phyloP scores from a whole-genome alignment of 2,329 filamentous ascomycete species.

The Clonostachys solani region DNA sequence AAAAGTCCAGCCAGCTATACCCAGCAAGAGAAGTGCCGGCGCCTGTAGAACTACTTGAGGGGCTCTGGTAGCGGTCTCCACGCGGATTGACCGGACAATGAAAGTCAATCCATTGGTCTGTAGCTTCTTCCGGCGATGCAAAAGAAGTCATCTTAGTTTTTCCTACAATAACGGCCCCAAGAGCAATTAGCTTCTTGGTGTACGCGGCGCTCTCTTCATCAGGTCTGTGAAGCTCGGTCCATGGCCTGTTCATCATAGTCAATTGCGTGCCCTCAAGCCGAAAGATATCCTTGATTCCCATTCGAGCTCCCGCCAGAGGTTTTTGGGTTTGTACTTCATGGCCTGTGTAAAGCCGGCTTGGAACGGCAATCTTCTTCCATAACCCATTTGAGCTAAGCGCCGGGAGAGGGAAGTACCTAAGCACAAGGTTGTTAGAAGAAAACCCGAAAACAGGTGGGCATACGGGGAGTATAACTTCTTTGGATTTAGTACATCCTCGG shows the following conservation, averaged over 20 bases:
- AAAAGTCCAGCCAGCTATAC: conserved; percentile 18
- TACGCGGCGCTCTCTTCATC: conserved; percentile 39
- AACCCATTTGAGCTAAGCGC: conserved; percentile 14
- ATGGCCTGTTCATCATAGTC: conserved; percentile 53
- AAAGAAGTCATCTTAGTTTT: conserved; percentile 39
- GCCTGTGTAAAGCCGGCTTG: conserved; percentile 28
- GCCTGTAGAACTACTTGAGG: conserved; percentile 16
- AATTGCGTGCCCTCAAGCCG: conserved; percentile 44
- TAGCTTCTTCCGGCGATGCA: conserved; percentile 31
- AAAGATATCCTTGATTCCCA: conserved; percentile 26
- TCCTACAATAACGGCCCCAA: conserved; percentile 45
- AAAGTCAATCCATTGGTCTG: conserved; percentile 32
- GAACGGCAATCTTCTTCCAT: conserved; percentile 25
- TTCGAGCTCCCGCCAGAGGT: conserved; percentile 29
- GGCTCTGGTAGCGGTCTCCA: conserved; percentile 17
- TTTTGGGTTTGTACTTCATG: conserved; percentile 14
- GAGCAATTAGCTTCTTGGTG: conserved; percentile 50
- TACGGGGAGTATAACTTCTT: conserved; percentile 6
- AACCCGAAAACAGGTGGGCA: no score
- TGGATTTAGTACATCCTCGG: conserved; percentile 17
- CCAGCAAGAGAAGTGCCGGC: conserved; percentile 16
- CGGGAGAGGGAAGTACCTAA: conserved; percentile 6
- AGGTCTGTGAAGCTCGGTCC: conserved; percentile 45
- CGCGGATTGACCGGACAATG: conserved; percentile 18
- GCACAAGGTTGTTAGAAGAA: no score